Base-by-base conservation (phyloP, 2,329 filamentous ascomycete species). In the Fusarium torulosum region DNA sequence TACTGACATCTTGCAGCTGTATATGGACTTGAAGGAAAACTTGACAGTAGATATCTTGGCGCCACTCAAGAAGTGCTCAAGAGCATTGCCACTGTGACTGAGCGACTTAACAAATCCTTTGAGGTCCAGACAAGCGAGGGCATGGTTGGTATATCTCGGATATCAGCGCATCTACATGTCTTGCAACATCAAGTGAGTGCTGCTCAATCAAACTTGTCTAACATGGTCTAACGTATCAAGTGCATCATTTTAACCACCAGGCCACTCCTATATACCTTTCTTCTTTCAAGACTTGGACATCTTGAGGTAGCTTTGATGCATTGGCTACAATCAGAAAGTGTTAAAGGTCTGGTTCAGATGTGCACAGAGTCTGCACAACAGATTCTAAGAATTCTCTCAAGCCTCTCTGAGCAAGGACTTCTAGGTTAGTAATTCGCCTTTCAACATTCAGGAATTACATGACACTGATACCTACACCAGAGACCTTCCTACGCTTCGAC, bases 21-120 rank as follows among this genome's bases (percentile, higher is more conserved):
- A 7, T 71, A 71, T 44, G 69, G 69, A 4, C 57, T 70, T 2
- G 69, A 71, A 23, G 69, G 69, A 8, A 69, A 71, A n/a, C 66
- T 71, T 1, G 69, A 71, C 35, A 71, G 68, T 51, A 59, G 68
- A 9, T 71, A 71, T 43, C 44, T 71, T 0, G 59, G 50, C 2
- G 69, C 69, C 5, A 71, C 69, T 0, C 63, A 65, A 20, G 61
- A 63, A 0, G 63, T 71, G n/a, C 69, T 71, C 3, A 59, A 63
- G 15, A 71, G 66, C 5, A 71, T 71, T 9, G 66, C 69, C 9
- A 52, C 53, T 1, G 62, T 71, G 1, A 67, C 68, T 6, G 65
- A 71, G 7, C 53, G 45, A 37, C 19, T 71, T 9, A 71, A 69
- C 13, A 67, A 42, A 6, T 71, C 55, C 0, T 71, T 71, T 13